Evolutionary conservation across 1,284 basidiomycete genomes (phyloP).

Genomic region (Fomitopsis betulina): DNA sequence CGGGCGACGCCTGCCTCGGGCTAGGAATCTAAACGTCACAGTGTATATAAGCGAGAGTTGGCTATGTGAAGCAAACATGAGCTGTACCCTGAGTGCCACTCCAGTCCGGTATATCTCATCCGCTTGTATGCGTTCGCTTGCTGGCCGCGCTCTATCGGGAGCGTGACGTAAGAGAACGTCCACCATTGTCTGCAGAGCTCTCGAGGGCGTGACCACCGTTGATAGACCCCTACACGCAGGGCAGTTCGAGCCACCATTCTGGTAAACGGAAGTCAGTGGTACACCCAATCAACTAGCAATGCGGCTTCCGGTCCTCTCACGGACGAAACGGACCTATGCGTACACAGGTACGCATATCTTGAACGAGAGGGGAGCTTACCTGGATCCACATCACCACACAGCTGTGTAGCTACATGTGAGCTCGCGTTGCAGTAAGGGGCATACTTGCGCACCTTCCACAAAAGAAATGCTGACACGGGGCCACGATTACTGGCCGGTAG

Average conservation of each 20-base stretch:
- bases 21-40: conserved; percentile 52
- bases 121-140: conserved; percentile 67
- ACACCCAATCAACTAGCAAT: background rate
- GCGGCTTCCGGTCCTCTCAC: background rate
- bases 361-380: conserved; percentile 41
- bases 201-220: conserved; percentile 61
- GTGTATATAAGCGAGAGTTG: background rate
- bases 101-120: conserved; percentile 69
- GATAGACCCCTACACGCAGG: conserved; percentile 69
- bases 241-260: conserved; percentile 80
- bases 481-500: conserved; percentile 71
- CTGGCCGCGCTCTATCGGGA: conserved; percentile 58
- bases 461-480: conserved; percentile 81
- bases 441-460: conserved; percentile 62
- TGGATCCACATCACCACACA: conserved; percentile 75
- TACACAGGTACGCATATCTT: too few species aligned
- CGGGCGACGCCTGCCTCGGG: conserved; percentile 69
- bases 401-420: conserved; percentile 32
- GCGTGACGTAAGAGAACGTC: conserved; percentile 62
- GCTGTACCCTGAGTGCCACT: conserved; percentile 62
- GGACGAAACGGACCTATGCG: too few species aligned
- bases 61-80: background rate
- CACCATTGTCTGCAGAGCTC: conserved; percentile 63
- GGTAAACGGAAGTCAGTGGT: background rate
- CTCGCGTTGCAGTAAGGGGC: background rate